phyloP scores from a whole-genome alignment of 352 stramenopile species.

The Sclerospora graminicola region DNA sequence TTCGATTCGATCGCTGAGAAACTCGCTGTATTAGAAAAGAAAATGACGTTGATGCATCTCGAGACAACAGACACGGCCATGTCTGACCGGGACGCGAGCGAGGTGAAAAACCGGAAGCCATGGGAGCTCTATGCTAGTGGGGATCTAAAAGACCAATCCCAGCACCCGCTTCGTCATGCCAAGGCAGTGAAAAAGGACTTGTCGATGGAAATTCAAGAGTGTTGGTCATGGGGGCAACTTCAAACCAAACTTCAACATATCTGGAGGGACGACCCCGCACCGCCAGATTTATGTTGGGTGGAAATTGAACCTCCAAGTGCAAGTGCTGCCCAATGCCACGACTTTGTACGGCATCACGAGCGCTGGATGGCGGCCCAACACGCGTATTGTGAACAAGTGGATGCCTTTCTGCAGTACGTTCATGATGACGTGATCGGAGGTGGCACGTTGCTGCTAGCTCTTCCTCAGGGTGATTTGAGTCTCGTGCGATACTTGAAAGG shows the following conservation, averaged over 20 bases:
- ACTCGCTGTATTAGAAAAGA: conserved; percentile 30
- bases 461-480: conserved; percentile 65
- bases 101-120: conserved; percentile 31
- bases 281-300: conserved; percentile 59
- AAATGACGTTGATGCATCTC: conserved; percentile 37
- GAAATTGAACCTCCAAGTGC: conserved; percentile 49
- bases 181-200: conserved; percentile 14
- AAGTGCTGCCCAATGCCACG: conserved; percentile 20
- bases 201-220: conserved; percentile 22
- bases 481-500: conserved; percentile 67
- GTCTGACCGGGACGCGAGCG: conserved; percentile 2
- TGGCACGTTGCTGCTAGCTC: conserved; percentile 45
- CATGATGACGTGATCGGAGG: conserved; percentile 30
- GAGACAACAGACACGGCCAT: conserved; percentile 1
- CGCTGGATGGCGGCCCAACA: conserved; percentile 57
- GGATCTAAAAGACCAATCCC: conserved; percentile 32
- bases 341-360: conserved; percentile 56
- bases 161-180: conserved; percentile 49
- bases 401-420: conserved; percentile 39
- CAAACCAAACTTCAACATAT: conserved; percentile 22
- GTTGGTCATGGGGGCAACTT: conserved; percentile 23
- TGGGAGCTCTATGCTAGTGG: conserved; percentile 68
- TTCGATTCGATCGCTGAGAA: conserved; percentile 70
- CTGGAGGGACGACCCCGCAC: conserved; percentile 1
- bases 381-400: conserved; percentile 34